Evolutionary conservation across 345 rosid genomes (phyloP), one percentile per base, ranked within the genome.

Genomic region (Microcos paniculata): DNA sequence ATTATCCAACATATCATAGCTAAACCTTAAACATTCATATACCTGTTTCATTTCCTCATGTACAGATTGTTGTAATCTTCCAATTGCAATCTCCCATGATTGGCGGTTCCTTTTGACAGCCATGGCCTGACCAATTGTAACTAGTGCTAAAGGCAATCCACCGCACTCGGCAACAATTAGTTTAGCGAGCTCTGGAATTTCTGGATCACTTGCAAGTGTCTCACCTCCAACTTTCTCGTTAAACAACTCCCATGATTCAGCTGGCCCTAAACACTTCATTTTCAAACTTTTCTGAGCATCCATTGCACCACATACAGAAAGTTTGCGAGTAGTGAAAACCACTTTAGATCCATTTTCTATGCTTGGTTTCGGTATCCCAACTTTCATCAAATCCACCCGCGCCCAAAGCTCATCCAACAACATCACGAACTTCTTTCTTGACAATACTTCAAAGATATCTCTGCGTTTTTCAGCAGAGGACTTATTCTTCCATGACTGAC

Each of bases 321-420:
- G 65, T 0, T 63, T 75, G 1, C 84, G 45, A 53, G 85, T 79
- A 0, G 85, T 70, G 52, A 86, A 70, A 40, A 83, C 24, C 6
- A 84, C 28, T 77, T 84, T 84, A 0, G 85, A 84, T 15, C 77
- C 52, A 67, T 83, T 83, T 8, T 43, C 75, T 77, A 61, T 75
- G 48, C 76, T 78, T 0, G 80, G 80, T 0, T 23, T 49, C 16
- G 86, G 84, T 7, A 83, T 79, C 18, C 86, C 86, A 53, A 55
- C 73, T 51, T 62, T 81, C 71, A 56, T 38, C 3, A 7, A 43
- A 49, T 83, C 82, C 23, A 83, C 73, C 31, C 62, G 79, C 38
- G 80, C 86, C 86, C 84, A 80, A 18, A 84, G 65, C 26, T 84
- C 84, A 21, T 84, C 86, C 18, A 83, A 79, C 35, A 83, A 75